Percentiles rank a stretch among this genome's conserved stretches.
Conservation (phyloP, 2,329 filamentous ascomycete genomes). For the Corniculantispora saksenae region DNA sequence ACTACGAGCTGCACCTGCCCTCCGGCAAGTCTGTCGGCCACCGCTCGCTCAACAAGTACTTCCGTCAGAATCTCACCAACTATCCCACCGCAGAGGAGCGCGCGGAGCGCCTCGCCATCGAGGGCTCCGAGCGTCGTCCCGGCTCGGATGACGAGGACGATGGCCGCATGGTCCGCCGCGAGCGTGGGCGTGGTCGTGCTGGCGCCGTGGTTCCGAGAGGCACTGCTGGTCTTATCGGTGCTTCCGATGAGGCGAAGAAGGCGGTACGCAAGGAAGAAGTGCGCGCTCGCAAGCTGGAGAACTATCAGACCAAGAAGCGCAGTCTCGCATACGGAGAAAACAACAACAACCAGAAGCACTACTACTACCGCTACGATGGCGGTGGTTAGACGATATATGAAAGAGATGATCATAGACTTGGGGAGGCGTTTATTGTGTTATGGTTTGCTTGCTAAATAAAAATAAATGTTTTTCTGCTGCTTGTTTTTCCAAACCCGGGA, state of each 20-base stretch:
- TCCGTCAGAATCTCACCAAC: conserved; percentile 85
- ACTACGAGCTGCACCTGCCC: conserved; percentile 91
- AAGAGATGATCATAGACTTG: conserved; percentile 11
- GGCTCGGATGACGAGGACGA: conserved; percentile 40
- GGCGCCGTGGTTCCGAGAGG: conserved; percentile 64
- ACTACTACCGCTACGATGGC: conserved; percentile 52
- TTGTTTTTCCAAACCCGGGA: no score
- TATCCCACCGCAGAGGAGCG: conserved; percentile 80
- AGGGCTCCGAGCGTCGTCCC: conserved; percentile 34
- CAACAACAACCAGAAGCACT: conserved; percentile 71
- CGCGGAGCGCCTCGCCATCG: conserved; percentile 64
- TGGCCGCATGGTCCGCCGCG: conserved; percentile 35
- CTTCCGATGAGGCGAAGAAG: conserved; percentile 72
- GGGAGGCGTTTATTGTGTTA: conserved; percentile 14
- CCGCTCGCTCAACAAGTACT: conserved; percentile 83
- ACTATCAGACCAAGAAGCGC: conserved; percentile 62
- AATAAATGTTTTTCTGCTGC: neutral
- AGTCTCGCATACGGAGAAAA: conserved; percentile 72
- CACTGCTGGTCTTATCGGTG: conserved; percentile 76
- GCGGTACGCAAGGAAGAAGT: conserved; percentile 68
- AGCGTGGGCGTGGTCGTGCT: conserved; percentile 50
- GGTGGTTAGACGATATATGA: conserved; percentile 39
- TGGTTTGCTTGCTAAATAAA: conserved; percentile 7
- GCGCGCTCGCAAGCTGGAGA: conserved; percentile 65
- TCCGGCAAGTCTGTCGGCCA: conserved; percentile 89